Conservation (phyloP, 192 early-diverging fungal genomes). For the Geranomyces variabilis region DNA sequence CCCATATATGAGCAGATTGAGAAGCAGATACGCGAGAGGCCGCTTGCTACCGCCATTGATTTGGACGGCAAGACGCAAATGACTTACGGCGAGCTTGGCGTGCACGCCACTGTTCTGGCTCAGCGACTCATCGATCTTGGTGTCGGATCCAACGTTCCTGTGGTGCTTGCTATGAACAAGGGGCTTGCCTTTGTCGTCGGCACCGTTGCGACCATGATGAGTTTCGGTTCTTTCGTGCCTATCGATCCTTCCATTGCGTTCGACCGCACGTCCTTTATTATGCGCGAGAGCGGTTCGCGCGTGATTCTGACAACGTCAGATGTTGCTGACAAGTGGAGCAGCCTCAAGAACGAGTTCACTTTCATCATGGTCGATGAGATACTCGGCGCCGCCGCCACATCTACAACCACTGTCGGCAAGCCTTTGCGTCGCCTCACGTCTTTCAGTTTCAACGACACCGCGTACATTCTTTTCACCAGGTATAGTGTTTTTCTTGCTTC, state of each 20-base stretch:
- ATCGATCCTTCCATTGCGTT: not conserved
- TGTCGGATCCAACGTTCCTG: conserved; percentile 22
- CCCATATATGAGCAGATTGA: not conserved
- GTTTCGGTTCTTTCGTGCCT: not conserved
- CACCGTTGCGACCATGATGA: not conserved
- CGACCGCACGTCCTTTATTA: not conserved
- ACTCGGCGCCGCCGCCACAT: not conserved
- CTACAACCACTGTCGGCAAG: not conserved
- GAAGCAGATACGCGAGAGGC: not conserved
- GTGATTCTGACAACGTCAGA: not conserved
- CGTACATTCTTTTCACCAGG: no score
- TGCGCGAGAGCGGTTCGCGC: not conserved
- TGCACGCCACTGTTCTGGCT: conserved; percentile 25
- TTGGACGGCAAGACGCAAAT: conserved; percentile 13
- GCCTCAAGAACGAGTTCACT: not conserved
- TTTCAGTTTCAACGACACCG: not conserved
- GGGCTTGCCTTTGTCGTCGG: not conserved
- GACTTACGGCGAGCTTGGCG: conserved; percentile 41
- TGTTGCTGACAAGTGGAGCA: not conserved
- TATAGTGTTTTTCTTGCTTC: no score
- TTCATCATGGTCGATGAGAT: conserved; percentile 3
- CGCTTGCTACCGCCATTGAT: conserved; percentile 13
- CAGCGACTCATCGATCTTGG: conserved; percentile 9
- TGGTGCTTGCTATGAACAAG: conserved; percentile 24
- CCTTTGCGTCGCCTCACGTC: not conserved